Evolutionary conservation across 371 early-diverging fungal genomes (phyloP).

Genomic region (Batkoa obscura): DNA sequence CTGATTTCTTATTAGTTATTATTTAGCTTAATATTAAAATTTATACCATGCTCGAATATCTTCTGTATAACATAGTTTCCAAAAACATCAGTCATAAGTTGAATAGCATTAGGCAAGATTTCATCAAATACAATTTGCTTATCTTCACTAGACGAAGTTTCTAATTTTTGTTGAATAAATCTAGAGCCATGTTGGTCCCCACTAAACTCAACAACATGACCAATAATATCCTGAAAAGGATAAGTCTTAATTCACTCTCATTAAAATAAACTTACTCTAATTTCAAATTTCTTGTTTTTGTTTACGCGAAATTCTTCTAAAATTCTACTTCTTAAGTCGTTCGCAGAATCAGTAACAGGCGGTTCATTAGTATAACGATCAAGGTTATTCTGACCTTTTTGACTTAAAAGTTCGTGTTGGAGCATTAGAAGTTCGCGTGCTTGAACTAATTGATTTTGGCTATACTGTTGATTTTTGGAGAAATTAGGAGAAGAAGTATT

Average conservation of each 20-base stretch:
- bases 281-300: slow-evolving; percentile 83
- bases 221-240: slow-evolving; percentile 54
- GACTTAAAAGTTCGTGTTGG: slow-evolving; percentile 20
- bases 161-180: slow-evolving; percentile 98
- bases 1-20: neutral
- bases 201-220: slow-evolving; percentile 90
- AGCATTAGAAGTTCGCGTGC: slow-evolving; percentile 24
- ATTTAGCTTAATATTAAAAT: neutral
- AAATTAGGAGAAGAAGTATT: slow-evolving; percentile 30
- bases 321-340: slow-evolving; percentile 52
- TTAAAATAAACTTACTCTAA: slow-evolving; percentile 29
- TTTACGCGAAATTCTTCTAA: slow-evolving; percentile 88
- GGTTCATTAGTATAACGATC: slow-evolving; percentile 7
- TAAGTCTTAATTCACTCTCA: neutral
- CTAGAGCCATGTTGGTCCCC: slow-evolving; percentile 99
- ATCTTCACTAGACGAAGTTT: slow-evolving; percentile 80
- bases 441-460: slow-evolving; percentile 24
- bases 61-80: slow-evolving; percentile 99
- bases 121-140: slow-evolving; percentile 94
- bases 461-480: slow-evolving; percentile 21
- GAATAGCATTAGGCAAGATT: slow-evolving; percentile 77
- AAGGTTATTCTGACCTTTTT: slow-evolving; percentile 5
- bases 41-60: slow-evolving; percentile 84
- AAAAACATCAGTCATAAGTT: slow-evolving; percentile 98
- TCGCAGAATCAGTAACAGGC: slow-evolving; percentile 18